Conservation (phyloP, 1,139 yeast species). For the Meyerozyma sp. region DNA sequence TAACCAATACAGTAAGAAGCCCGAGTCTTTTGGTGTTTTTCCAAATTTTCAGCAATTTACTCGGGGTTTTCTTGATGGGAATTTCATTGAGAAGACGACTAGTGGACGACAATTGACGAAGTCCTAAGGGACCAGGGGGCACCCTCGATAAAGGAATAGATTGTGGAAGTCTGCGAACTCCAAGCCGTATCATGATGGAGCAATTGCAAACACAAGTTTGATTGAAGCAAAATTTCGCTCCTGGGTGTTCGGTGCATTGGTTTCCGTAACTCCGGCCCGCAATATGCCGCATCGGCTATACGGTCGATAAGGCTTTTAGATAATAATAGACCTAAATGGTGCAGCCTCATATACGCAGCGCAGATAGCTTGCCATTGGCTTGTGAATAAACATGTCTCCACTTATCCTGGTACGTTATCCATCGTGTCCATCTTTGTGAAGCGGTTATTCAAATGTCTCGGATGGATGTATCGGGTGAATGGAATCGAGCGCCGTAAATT, state of each 20-base stretch:
- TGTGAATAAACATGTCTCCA: neutral
- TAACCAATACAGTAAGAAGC: slow-evolving; percentile 24
- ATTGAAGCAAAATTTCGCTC: neutral
- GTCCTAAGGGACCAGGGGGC: neutral
- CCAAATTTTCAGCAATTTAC: slow-evolving; percentile 21
- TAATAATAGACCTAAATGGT: no score
- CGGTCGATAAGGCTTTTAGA: neutral
- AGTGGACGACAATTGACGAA: neutral
- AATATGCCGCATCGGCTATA: neutral
- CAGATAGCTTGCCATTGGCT: no score
- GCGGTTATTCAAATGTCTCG: no score
- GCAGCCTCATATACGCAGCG: no score
- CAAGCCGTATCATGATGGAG: slow-evolving; percentile 6
- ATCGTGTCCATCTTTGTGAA: neutral
- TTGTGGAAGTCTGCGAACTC: slow-evolving; percentile 15
- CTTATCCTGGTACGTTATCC: neutral
- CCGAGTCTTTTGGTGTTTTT: slow-evolving; percentile 25
- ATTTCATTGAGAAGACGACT: slow-evolving; percentile 2
- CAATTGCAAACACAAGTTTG: neutral
- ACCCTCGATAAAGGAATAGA: slow-evolving; percentile 4
- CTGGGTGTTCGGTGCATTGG: neutral
- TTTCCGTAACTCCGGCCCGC: slow-evolving; percentile 1
- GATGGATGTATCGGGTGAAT: no score
- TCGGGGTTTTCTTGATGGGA: slow-evolving; percentile 10
- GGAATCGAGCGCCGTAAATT: no score